These are phyloP conservation scores for Elasticomyces elasticus DNA, from an alignment of 495 filamentous ascomycete genomes.

Conservation along the genomic window DNA sequence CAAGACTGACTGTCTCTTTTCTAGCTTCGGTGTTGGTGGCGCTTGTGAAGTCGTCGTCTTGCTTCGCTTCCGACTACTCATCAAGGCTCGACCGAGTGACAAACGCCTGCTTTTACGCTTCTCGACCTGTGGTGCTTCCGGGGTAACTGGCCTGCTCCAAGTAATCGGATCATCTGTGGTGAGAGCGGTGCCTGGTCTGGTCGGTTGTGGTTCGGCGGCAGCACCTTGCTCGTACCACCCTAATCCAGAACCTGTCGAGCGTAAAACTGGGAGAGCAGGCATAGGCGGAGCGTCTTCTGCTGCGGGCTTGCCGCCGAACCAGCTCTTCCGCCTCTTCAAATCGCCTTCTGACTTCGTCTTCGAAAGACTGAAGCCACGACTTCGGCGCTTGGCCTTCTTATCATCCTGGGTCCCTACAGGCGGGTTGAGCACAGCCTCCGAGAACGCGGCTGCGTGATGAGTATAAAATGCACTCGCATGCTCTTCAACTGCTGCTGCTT, in stretches of 20 bases:
- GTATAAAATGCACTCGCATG: background rate
- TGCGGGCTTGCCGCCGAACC: constrained; percentile 6
- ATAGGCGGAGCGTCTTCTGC: constrained; percentile 2
- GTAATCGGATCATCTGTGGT: constrained; percentile 5
- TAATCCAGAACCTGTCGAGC: background rate
- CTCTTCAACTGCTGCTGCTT: background rate
- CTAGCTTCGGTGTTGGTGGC: background rate
- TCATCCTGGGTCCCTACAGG: background rate
- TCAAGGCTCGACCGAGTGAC: background rate
- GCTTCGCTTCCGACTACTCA: background rate
- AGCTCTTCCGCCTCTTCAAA: constrained; percentile 4
- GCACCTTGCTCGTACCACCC: background rate
- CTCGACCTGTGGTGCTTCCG: background rate
- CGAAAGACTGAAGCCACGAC: constrained; percentile 3
- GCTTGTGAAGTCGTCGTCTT: background rate
- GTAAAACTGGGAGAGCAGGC: background rate
- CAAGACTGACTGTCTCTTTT: constrained; percentile 3
- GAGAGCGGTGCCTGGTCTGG: constrained; percentile 3
- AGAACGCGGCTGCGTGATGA: background rate
- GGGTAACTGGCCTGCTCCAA: constrained; percentile 2
- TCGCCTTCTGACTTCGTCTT: background rate
- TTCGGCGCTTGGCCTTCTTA: background rate
- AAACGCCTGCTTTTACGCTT: constrained; percentile 5
- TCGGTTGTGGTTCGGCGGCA: background rate
- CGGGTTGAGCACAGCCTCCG: background rate